phyloP scores from a whole-genome alignment of 1,284 basidiomycete species.

The Vanrija humicola region DNA sequence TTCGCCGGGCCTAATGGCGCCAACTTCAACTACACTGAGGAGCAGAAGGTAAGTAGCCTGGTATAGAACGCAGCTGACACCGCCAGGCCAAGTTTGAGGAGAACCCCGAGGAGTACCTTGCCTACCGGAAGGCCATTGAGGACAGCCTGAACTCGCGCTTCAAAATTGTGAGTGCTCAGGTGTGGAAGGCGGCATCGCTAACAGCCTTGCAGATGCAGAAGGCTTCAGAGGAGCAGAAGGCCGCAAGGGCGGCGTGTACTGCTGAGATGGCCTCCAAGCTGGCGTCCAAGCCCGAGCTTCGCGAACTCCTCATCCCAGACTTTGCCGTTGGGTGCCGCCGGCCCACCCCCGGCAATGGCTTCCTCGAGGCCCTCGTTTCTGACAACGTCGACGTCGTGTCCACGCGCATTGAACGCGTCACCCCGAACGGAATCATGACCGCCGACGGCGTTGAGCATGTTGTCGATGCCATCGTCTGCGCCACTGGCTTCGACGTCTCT shows the following conservation, averaged over 20 bases:
- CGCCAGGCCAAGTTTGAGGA: constrained; percentile 3
- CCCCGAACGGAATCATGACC: constrained; percentile 25
- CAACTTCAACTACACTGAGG: constrained; percentile 31
- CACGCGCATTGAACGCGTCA: constrained; percentile 19
- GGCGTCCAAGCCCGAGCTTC: constrained; percentile 21
- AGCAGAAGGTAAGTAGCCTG: constrained; percentile 15
- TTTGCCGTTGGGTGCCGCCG: constrained; percentile 38
- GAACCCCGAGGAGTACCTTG: constrained; percentile 19
- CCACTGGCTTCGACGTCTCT: constrained; percentile 36
- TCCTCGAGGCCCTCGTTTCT: constrained; percentile 38
- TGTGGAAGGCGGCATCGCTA: constrained; percentile 16
- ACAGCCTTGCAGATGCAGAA: constrained; percentile 1
- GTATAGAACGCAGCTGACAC: background rate
- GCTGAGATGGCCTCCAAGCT: constrained; percentile 17
- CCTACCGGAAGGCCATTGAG: constrained; percentile 34
- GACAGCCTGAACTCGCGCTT: constrained; percentile 24
- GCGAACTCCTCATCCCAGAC: constrained; percentile 20
- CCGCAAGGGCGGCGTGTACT: background rate
- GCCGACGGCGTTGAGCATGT: constrained; percentile 17
- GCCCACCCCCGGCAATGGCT: constrained; percentile 42
- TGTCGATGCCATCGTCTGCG: constrained; percentile 34
- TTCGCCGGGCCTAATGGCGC: constrained; percentile 24
- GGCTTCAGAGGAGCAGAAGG: background rate
- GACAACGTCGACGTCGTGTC: constrained; percentile 29
- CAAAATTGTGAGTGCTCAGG: constrained; percentile 24